Percentiles rank a stretch among this genome's conserved stretches.
Evolutionary conservation across 1,284 basidiomycete genomes (phyloP).

Genomic region (Takashimella koratensis): DNA sequence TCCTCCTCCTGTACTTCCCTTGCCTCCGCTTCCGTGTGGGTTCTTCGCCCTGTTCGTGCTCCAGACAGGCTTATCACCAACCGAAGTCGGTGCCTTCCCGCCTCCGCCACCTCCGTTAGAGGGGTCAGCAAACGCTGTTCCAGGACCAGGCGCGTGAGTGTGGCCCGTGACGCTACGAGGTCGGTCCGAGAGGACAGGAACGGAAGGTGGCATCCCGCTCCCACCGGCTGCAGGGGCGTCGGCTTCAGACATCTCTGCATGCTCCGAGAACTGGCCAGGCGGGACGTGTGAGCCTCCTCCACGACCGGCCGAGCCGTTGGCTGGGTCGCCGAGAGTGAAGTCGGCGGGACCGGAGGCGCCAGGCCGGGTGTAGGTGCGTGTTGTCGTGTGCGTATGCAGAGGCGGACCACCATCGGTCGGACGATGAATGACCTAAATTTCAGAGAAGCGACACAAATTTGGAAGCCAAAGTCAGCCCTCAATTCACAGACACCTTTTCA

Average conservation of each 20-base stretch:
- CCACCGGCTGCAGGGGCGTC: neutral
- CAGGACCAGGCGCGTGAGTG: neutral
- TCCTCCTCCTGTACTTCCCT: neutral
- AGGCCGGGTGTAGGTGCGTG: constrained; percentile 26
- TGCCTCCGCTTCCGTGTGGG: too few species aligned
- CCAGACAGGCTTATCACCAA: neutral
- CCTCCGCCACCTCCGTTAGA: neutral
- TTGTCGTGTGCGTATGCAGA: constrained; percentile 29
- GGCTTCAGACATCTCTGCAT: neutral
- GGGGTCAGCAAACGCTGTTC: neutral
- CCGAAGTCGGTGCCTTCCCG: constrained; percentile 1
- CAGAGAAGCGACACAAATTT: too few species aligned
- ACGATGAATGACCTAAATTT: constrained; percentile 30
- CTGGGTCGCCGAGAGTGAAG: constrained; percentile 2
- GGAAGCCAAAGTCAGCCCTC: too few species aligned
- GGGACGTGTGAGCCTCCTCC: neutral
- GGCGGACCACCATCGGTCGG: constrained; percentile 26
- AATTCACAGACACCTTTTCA: too few species aligned
- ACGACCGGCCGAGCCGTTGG: constrained; percentile 2
- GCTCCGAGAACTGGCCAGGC: neutral
- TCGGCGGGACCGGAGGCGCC: neutral
- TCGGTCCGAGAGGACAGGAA: neutral
- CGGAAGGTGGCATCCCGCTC: neutral
- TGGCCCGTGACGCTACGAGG: too few species aligned
- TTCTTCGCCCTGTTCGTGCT: neutral